phyloP scores from a whole-genome alignment of 2,329 filamentous ascomycete species.

The Geoglossum cookeanum region DNA sequence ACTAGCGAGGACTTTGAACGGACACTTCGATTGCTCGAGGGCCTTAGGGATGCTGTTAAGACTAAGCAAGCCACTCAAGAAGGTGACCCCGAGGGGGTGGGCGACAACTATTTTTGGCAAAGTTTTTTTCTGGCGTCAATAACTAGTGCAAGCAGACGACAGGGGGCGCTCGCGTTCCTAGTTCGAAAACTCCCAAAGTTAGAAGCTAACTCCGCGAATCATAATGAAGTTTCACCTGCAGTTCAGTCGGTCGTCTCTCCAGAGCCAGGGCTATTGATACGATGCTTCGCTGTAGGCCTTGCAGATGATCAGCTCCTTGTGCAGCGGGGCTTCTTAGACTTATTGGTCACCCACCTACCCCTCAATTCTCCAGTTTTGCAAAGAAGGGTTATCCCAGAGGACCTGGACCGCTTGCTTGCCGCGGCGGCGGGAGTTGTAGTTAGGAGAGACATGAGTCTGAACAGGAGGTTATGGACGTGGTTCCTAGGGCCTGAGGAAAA shows the following conservation, averaged over 20 bases:
- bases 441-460: conserved; percentile 89
- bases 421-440: conserved; percentile 77
- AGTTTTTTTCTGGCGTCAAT: conserved; percentile 89
- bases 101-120: conserved; percentile 92
- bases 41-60: conserved; percentile 48
- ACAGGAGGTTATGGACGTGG: conserved; percentile 90
- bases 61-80: conserved; percentile 14
- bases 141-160: conserved; percentile 66
- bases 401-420: conserved; percentile 63
- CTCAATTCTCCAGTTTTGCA: conserved; percentile 69
- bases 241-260: conserved; percentile 61
- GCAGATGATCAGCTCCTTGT: conserved; percentile 76
- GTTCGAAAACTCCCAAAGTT: conserved; percentile 59
- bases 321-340: conserved; percentile 81
- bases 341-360: conserved; percentile 78
- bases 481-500: conserved; percentile 61
- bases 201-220: conserved; percentile 21
- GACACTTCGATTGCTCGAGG: conserved; percentile 59
- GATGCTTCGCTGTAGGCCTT: conserved; percentile 82
- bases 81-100: conserved; percentile 32
- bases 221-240: conserved; percentile 26
- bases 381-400: conserved; percentile 47
- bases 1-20: conserved; percentile 93
- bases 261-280: conserved; percentile 74
- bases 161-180: conserved; percentile 76